Evolutionary conservation across 768 basidiomycete species (phyloP).

Genomic region (Auricularia heimuer): DNA sequence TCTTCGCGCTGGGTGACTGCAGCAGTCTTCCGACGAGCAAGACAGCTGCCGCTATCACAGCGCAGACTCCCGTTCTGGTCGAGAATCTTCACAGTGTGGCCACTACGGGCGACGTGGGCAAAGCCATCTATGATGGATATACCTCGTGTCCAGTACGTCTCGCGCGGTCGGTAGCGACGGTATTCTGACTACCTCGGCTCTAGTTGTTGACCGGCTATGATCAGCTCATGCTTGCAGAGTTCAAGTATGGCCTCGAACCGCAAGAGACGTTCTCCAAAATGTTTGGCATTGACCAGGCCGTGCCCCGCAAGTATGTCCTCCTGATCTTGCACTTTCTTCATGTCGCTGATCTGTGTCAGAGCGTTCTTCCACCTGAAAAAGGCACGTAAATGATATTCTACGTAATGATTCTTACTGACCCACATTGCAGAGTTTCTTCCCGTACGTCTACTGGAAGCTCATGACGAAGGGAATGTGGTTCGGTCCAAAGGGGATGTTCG

Average conservation of each 20-base stretch:
- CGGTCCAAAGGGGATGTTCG: constrained; percentile 31
- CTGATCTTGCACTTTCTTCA: not conserved
- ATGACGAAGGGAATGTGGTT: constrained; percentile 47
- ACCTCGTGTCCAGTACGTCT: constrained; percentile 72
- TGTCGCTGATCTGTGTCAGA: constrained; percentile 23
- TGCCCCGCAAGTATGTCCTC: constrained; percentile 52
- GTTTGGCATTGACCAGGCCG: constrained; percentile 61
- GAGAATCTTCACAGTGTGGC: constrained; percentile 78
- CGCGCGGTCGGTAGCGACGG: constrained; percentile 30
- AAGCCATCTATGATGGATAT: constrained; percentile 78
- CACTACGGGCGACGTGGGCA: constrained; percentile 58
- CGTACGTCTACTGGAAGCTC: constrained; percentile 66
- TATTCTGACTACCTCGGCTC: not conserved
- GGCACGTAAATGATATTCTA: constrained; percentile 24
- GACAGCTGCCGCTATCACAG: constrained; percentile 89
- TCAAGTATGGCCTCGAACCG: constrained; percentile 83
- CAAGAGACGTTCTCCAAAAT: constrained; percentile 71
- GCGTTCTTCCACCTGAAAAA: constrained; percentile 85
- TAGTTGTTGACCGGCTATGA: constrained; percentile 23
- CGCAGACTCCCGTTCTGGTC: constrained; percentile 80
- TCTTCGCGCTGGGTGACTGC: constrained; percentile 90
- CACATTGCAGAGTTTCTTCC: constrained; percentile 46
- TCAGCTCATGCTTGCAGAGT: constrained; percentile 71
- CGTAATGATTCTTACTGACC: not conserved
- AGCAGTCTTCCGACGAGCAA: constrained; percentile 90